A percentile compares a stretch with the other conserved stretches of the same genome.
These are phyloP conservation scores for Vitis vinifera DNA, from an alignment of 164 flowering plant species.

Conservation along the genomic window ASM3070453v1 NC_081815.1:500501-501000, in stretches of 20 bases:
- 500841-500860: constrained; percentile 80
- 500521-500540: too few species aligned
- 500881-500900: constrained; percentile 87
- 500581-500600: too few species aligned
- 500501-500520: too few species aligned
- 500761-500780: constrained; percentile 64
- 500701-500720: constrained; percentile 78
- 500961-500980: background rate
- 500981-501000: background rate
- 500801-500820: constrained; percentile 57
- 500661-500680: constrained; percentile 17
- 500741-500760: constrained; percentile 80
- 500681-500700: constrained; percentile 57
- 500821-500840: constrained; percentile 65
- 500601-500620: background rate
- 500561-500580: too few species aligned
- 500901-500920: constrained; percentile 72
- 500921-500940: constrained; percentile 2
- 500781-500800: constrained; percentile 73
- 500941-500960: background rate
- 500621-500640: too few species aligned
- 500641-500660: too few species aligned
- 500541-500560: too few species aligned
- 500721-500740: constrained; percentile 72
- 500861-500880: constrained; percentile 86